Evolutionary conservation across 1,139 yeast species (phyloP).

Genomic region (Geotrichum bryndzae): DNA sequence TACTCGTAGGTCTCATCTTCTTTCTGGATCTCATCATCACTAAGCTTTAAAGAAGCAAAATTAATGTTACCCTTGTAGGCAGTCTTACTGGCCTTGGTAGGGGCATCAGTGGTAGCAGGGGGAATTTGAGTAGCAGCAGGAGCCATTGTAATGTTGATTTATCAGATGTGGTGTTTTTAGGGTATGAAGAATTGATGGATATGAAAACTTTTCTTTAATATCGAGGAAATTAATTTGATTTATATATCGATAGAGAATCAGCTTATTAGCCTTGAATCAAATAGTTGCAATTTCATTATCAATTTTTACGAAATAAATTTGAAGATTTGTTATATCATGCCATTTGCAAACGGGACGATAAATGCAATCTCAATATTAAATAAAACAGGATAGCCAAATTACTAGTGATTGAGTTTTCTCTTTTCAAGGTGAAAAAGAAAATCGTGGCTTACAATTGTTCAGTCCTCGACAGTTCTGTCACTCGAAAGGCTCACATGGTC

Average conservation of each 20-base stretch:
- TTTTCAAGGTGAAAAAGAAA: not conserved
- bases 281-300: too few species aligned
- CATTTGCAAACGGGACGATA: not conserved
- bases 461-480: not conserved
- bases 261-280: too few species aligned
- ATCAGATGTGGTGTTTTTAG: not conserved
- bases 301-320: too few species aligned
- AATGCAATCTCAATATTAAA: not conserved
- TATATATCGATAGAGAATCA: too few species aligned
- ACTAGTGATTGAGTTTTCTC: not conserved
- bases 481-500: too few species aligned
- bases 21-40: constrained; percentile 5
- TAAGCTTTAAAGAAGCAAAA: constrained; percentile 9
- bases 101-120: not conserved
- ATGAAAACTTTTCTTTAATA: not conserved
- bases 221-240: not conserved
- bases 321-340: too few species aligned
- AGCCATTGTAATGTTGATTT: constrained; percentile 6
- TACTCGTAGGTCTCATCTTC: constrained; percentile 12
- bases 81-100: not conserved
- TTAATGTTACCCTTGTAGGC: constrained; percentile 12
- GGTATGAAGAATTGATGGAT: not conserved
- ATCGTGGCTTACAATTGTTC: not conserved
- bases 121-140: constrained; percentile 10
- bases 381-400: not conserved